These are phyloP conservation scores for Scleroderma bovista DNA, from an alignment of 768 basidiomycete species.

Conservation along the genomic window DNA sequence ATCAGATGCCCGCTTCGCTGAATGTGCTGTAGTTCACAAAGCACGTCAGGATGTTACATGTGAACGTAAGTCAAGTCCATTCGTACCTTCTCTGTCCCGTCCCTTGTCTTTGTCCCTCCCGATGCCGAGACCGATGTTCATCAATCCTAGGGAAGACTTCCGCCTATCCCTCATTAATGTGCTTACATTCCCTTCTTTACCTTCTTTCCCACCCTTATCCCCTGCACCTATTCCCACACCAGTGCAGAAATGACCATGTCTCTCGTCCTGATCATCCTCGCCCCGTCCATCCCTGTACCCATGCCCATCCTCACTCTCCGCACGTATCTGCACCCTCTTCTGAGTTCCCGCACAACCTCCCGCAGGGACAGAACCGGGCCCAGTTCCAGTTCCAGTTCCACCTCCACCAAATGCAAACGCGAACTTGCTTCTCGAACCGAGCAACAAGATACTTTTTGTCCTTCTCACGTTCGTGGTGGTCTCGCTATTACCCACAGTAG, in stretches of 20 bases:
- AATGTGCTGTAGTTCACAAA: too few species aligned
- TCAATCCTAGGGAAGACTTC: background rate
- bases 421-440: slow-evolving; percentile 22
- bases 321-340: slow-evolving; percentile 1
- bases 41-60: too few species aligned
- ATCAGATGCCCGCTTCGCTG: background rate
- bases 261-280: background rate
- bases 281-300: background rate
- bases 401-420: background rate
- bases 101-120: background rate
- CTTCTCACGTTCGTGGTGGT: background rate
- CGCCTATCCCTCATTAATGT: background rate
- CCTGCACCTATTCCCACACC: background rate
- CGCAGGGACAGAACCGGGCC: slow-evolving; percentile 1
- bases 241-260: background rate
- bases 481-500: slow-evolving; percentile 15
- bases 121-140: background rate
- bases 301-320: background rate
- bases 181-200: background rate
- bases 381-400: slow-evolving; percentile 4
- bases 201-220: background rate
- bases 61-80: too few species aligned
- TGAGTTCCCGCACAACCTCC: slow-evolving; percentile 15
- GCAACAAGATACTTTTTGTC: slow-evolving; percentile 29
- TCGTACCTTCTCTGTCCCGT: background rate